Base-by-base conservation (phyloP, 2,329 filamentous ascomycete genomes). In the Emmonsiellopsis sp. region DNA sequence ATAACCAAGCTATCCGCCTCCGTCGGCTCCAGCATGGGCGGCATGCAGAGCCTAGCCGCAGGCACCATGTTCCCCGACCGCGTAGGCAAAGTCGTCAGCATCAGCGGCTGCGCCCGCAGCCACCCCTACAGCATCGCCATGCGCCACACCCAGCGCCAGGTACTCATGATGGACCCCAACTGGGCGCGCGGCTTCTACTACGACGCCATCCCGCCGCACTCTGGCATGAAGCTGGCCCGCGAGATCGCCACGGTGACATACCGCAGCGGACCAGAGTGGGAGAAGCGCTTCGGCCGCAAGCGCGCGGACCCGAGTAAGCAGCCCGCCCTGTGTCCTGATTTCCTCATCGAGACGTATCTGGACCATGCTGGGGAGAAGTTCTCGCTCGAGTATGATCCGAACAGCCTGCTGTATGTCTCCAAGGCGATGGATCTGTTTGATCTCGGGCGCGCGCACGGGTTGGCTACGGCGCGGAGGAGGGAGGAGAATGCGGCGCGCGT, bases 371-470 rank as follows among this genome's bases (percentile, higher is more conserved):
- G 93, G 16, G 93, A 98, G 75, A 98, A 98, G 71, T 98, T 95
- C 76, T 96, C 90, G 67, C 78, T 98, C 30, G 91, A 93, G 58
- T 97, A 97, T 67, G 93, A 98, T 64, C 84, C 93, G 30, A 98
- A 98, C 72, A 95, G 90, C 65, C 74, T 97, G 40, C 77, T 98
- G 2, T 98, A 98, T 69, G 89, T 98, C 54, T 95, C 89, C 69
- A 98, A 98, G 73, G 93, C 93, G 5, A 98, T 98, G 93, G 93
- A 98, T 66, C 77, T 98, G 10, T 98, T 98, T 68, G 93, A 98
- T 64, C 80, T 98, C 0, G 90, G 93, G 26, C 75, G 76, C 47
- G 79, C 82, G 41, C 84, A 86, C 65, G 88, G 91, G 66, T 70
- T 74, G 3, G 81, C 79, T 16, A 82, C 87, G 2, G 75, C 75